Base-by-base conservation (phyloP, 352 stramenopile species). In the Plasmopara halstedii region DNA sequence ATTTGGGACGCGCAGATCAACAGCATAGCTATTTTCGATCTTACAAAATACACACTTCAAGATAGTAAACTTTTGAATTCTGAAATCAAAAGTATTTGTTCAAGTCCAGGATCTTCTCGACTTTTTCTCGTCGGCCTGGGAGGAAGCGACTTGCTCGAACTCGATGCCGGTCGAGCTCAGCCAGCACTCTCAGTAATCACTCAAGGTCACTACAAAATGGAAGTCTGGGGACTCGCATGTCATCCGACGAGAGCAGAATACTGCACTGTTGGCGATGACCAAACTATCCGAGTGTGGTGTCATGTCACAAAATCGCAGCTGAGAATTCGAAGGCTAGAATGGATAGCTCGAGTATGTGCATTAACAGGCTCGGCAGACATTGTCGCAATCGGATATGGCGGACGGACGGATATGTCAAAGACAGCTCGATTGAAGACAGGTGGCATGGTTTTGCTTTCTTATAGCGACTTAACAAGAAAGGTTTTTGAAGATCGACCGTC, bases 61-160 rank as follows among this genome's bases (percentile, higher is more conserved):
- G 62, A 20, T 2, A 4, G 20, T 8, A 58, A 44, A 20, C 50
- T 73, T 21, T 53, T 58, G 14, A 71, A 56, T 25, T 39, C 64
- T 7, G 57, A 59, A 14, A 66, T 88, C 36, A 68, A 73, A 34
- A 85, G 73, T 37, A 32, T 88, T n/a, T 75, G 60, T 27, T 44
- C 46, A 6, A 55, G 40, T 31, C 46, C 26, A n/a, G 31, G 55
- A 18, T 69, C 61, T 6, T 55, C 62, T 6, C 52, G 67, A 18
- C 45, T 51, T 3, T 61, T 96, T 14, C 47, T 97, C 7, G 58
- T 97, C 11, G 89, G 88, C 14, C 96, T 86, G 13, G 53, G 42
- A 26, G 87, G 84, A 9, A 95, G 83, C 25, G 82, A 97, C 47
- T 46, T 97, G 9, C 61, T 94, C 8, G 84, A 97, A 46, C 38